Base-by-base conservation (phyloP, 2,329 filamentous ascomycete genomes). In the Aaosphaeria pasadenensis region DNA sequence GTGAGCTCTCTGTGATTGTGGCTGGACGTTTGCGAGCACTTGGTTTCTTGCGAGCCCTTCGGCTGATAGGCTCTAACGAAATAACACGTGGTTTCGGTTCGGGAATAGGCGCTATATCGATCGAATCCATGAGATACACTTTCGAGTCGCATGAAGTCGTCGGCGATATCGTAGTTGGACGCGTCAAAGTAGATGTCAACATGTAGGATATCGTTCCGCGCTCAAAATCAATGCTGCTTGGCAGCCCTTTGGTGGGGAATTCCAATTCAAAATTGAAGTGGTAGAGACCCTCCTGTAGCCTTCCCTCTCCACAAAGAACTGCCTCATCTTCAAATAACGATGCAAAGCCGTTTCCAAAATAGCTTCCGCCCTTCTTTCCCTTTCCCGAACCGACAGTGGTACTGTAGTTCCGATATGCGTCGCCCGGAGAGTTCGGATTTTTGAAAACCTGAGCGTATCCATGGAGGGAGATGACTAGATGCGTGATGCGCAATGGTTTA, bases 201-300 rank as follows among this genome's bases (percentile, higher is more conserved):
- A 92, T 84, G 72, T 97, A 99, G 17, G 88, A 87, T 60, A 99
- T 89, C 2, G 89, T 91, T 33, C 94, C 94, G 64, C 92, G 85
- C 72, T 97, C 94, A 70, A 99, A 99, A 73, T 95, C 91, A 64
- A 99, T 92, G 69, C 92, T 96, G 71, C 89, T 96, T n/a, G 89
- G 89, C 49, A 94, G 72, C 5, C 80, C 81, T 58, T 83, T 81
- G 43, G 80, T 75, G 2, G 87, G 86, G 56, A 90, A 89, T 48
- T 85, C 75, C 53, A 89, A 72, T 60, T 89, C 83, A 58, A 89
- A 90, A 51, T 87, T 84, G 69, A 94, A 94, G 67, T 91, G 85
- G 64, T 90, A 92, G 57, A 82, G 81, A 36, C 87, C 87, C 42
- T 87, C 80, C 44, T 87, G 84, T 33, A 94, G 73, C 59, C 85